Conservation (phyloP, 2,329 filamentous ascomycete genomes). For the Trichoderma gracile region DNA sequence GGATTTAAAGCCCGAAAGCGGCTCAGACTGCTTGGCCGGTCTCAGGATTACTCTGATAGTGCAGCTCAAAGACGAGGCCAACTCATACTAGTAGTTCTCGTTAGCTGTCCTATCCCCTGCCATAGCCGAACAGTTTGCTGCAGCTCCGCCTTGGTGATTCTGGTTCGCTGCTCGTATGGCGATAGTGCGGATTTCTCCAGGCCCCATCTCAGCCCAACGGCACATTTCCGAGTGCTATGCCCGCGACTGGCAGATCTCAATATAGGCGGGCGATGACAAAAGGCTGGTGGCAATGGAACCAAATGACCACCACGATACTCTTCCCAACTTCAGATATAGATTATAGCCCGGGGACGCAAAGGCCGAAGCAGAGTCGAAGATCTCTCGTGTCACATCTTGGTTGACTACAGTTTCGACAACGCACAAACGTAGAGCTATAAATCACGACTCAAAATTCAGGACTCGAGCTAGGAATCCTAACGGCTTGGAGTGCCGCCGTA, state of each 20-base stretch:
- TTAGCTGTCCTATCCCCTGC: not conserved
- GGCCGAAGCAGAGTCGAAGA: not conserved
- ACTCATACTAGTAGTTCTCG: not conserved
- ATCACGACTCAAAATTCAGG: not conserved
- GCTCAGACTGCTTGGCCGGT: not conserved
- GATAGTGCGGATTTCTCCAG: not conserved
- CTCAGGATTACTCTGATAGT: not conserved
- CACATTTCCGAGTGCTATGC: not conserved
- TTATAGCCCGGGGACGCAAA: too few species aligned
- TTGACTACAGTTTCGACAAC: not conserved
- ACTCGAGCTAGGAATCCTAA: not conserved
- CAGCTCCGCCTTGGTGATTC: not conserved
- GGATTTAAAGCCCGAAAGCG: not conserved
- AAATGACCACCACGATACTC: too few species aligned
- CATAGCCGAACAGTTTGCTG: not conserved
- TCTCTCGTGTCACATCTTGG: not conserved
- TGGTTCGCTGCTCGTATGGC: not conserved
- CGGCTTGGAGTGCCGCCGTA: not conserved
- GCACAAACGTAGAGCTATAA: not conserved
- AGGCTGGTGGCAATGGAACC: too few species aligned
- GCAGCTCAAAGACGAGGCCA: not conserved
- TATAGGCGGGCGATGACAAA: too few species aligned
- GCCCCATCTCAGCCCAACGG: conserved; percentile 2
- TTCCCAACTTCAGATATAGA: too few species aligned
- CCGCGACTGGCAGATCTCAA: not conserved